phyloP scores from a whole-genome alignment of 768 basidiomycete genomes.

The Termitomyces sp. region DNA sequence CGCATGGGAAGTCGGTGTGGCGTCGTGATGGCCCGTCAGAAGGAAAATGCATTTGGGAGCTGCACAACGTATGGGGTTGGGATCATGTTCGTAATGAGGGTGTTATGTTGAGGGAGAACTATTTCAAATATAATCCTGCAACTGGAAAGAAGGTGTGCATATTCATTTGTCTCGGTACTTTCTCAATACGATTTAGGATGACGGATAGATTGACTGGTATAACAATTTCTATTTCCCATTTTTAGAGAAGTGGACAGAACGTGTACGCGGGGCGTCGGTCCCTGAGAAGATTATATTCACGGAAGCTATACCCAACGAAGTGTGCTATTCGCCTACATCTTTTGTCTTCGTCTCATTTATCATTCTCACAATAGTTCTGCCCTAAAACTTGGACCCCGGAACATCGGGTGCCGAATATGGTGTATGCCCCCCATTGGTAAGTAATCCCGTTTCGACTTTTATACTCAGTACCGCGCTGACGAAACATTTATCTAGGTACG shows the following conservation, averaged over 20 bases:
- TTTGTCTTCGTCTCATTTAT: background rate
- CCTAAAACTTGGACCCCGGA: conserved; percentile 71
- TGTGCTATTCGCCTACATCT: conserved; percentile 18
- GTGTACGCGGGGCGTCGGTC: conserved; percentile 44
- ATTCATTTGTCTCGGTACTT: background rate
- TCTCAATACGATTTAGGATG: background rate
- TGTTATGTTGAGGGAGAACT: conserved; percentile 77
- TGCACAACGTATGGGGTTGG: conserved; percentile 94
- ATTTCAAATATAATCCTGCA: conserved; percentile 69
- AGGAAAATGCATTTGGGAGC: conserved; percentile 80
- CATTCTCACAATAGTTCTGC: conserved; percentile 55
- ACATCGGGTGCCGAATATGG: conserved; percentile 39
- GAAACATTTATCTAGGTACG: conserved; percentile 57
- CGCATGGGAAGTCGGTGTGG: conserved; percentile 61
- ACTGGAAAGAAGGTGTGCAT: conserved; percentile 54
- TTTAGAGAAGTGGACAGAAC: conserved; percentile 58
- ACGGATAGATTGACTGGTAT: conserved; percentile 74
- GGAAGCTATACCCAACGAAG: conserved; percentile 94
- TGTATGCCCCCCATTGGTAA: conserved; percentile 36
- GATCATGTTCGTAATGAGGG: conserved; percentile 58
- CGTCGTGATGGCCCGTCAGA: conserved; percentile 67
- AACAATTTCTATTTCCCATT: conserved; percentile 82
- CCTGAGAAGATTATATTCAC: conserved; percentile 63
- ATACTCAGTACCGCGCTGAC: background rate
- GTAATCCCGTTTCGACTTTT: background rate